Conservation (phyloP, 177 flowering plant species). For the Vitis hybrid region DNA sequence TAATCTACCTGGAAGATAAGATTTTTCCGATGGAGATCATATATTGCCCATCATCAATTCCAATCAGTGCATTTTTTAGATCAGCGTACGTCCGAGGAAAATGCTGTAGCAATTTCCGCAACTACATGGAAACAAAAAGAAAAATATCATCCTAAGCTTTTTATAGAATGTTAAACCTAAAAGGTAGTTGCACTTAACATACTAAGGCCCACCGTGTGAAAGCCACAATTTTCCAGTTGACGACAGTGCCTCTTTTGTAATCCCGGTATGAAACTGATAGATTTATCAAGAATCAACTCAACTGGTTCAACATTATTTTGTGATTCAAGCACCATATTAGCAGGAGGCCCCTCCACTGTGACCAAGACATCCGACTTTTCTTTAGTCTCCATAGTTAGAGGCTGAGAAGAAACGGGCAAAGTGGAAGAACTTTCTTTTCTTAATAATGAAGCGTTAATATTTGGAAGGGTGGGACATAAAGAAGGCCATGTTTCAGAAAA, state of each 20-base stretch:
- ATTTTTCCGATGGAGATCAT: constrained; percentile 73
- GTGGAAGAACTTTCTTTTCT: constrained; percentile 21
- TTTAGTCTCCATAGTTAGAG: constrained; percentile 21
- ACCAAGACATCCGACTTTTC: constrained; percentile 15
- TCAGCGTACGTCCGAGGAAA: constrained; percentile 96
- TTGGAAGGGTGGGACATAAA: constrained; percentile 21
- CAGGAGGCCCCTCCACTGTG: constrained; percentile 19
- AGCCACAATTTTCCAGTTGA: constrained; percentile 72
- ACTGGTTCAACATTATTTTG: constrained; percentile 18
- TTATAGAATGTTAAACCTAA: background rate
- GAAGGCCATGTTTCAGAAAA: constrained; percentile 37
- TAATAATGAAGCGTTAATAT: constrained; percentile 15
- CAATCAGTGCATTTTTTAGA: constrained; percentile 65
- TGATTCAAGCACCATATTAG: constrained; percentile 11
- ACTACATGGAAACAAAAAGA: constrained; percentile 39
- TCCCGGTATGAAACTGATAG: constrained; percentile 57
- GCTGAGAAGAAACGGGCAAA: constrained; percentile 21
- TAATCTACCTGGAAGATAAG: constrained; percentile 65
- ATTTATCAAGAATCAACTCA: constrained; percentile 53
- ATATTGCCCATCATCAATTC: constrained; percentile 81
- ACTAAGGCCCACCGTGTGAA: constrained; percentile 65
- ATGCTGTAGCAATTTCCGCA: constrained; percentile 81
- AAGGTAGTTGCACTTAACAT: background rate
- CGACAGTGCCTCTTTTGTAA: constrained; percentile 50
- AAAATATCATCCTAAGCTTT: constrained; percentile 12